Conservation (phyloP, 2,329 filamentous ascomycete genomes). For the Cryphonectria naterciae region DNA sequence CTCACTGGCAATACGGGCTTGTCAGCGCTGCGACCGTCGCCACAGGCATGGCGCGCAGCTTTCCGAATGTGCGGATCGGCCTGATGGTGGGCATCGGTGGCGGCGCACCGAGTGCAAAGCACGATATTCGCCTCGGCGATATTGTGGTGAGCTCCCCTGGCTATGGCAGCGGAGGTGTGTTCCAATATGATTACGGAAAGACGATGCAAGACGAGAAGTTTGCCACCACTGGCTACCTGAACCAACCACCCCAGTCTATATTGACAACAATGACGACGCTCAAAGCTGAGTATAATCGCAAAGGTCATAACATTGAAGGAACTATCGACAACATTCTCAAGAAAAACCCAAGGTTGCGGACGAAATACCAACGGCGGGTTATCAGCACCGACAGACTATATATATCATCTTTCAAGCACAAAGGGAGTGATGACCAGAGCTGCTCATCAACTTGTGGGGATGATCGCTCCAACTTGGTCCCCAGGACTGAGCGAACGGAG, state of each 20-base stretch:
- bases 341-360: slow-evolving; percentile 3
- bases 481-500: slow-evolving; percentile 20
- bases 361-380: not conserved
- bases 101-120: slow-evolving; percentile 32
- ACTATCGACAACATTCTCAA: not conserved
- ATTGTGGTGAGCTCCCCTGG: slow-evolving; percentile 37
- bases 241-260: not conserved
- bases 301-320: not conserved
- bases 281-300: not conserved
- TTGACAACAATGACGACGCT: not conserved
- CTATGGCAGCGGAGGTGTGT: slow-evolving; percentile 30
- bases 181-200: slow-evolving; percentile 39
- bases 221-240: not conserved
- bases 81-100: slow-evolving; percentile 42
- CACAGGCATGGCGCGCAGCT: slow-evolving; percentile 37
- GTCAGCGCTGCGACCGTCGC: slow-evolving; percentile 37
- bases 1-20: slow-evolving; percentile 36
- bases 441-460: not conserved
- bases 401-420: not conserved
- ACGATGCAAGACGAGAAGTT: not conserved
- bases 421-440: not conserved
- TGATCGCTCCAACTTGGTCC: not conserved
- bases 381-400: not conserved
- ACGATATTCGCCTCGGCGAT: slow-evolving; percentile 44
- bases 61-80: slow-evolving; percentile 37